Percentiles rank a stretch among this genome's conserved stretches.
Evolutionary conservation across 225 moss, liverwort and hornwort genomes (phyloP).

Genomic region (Takakia lepidozioides): DNA sequence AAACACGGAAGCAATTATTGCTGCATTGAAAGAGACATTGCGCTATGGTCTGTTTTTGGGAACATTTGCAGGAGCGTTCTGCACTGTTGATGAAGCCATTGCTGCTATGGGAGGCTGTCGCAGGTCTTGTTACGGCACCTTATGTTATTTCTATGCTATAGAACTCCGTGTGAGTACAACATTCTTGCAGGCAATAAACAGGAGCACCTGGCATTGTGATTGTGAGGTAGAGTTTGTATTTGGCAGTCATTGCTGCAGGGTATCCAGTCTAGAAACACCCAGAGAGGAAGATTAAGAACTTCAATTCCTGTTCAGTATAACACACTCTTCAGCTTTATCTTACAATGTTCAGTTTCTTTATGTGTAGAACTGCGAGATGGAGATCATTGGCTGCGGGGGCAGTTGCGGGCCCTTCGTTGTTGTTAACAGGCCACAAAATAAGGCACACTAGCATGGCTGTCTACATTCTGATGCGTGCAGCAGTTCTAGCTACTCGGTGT

Average conservation of each 20-base stretch:
- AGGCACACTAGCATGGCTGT: conserved; percentile 98
- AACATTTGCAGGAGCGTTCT: conserved; percentile 87
- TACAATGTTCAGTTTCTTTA: too few species aligned
- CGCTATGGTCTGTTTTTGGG: conserved; percentile 94
- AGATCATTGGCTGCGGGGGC: conserved; percentile 87
- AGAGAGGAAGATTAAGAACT: too few species aligned
- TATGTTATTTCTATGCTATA: background rate
- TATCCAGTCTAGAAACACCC: too few species aligned
- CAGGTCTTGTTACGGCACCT: conserved; percentile 19
- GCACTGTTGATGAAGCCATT: conserved; percentile 83
- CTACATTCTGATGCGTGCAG: conserved; percentile 81
- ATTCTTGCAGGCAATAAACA: too few species aligned
- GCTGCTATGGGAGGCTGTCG: conserved; percentile 72
- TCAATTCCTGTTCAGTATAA: too few species aligned
- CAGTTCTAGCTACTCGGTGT: conserved; percentile 88
- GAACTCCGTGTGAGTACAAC: background rate
- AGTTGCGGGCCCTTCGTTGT: conserved; percentile 84
- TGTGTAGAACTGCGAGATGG: conserved; percentile 90
- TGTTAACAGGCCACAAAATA: conserved; percentile 76
- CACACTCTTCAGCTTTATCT: too few species aligned
- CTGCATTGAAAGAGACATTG: conserved; percentile 70
- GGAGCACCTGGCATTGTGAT: too few species aligned
- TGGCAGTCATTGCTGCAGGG: too few species aligned
- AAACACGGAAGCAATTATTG: conserved; percentile 54
- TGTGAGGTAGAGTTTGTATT: too few species aligned